These are phyloP conservation scores for Gossypium bickii DNA, from an alignment of 345 rosid genomes.

Conservation along the genomic window DNA sequence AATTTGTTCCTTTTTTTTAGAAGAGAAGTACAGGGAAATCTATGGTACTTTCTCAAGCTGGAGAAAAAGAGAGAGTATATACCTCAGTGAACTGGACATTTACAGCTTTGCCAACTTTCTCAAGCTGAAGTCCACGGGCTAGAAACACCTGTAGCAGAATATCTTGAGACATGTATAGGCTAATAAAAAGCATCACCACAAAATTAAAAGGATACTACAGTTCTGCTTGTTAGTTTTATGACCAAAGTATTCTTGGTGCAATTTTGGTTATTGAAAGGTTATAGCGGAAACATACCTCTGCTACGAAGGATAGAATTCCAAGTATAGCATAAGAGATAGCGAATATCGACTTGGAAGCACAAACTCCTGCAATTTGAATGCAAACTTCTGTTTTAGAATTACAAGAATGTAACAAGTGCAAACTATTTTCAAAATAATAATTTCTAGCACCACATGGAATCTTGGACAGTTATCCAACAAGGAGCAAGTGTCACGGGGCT, in stretches of 20 bases:
- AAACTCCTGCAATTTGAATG: conserved; percentile 45
- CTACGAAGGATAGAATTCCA: conserved; percentile 66
- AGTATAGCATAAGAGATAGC: conserved; percentile 47
- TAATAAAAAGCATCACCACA: background rate
- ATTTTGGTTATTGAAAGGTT: background rate
- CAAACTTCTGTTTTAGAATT: background rate
- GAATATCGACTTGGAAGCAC: conserved; percentile 59
- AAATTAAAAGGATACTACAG: background rate
- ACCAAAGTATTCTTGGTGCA: background rate
- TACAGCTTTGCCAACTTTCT: conserved; percentile 70
- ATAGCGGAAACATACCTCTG: conserved; percentile 46
- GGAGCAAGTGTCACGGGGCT: no score
- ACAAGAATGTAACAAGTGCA: background rate
- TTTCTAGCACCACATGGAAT: background rate
- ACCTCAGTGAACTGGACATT: conserved; percentile 74
- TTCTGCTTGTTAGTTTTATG: background rate
- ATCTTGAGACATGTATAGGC: conserved; percentile 10
- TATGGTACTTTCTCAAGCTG: no score
- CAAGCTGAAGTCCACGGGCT: conserved; percentile 89
- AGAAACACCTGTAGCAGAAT: conserved; percentile 46
- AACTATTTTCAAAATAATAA: background rate
- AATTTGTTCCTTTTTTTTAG: no score
- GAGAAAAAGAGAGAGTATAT: background rate
- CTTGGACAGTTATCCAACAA: background rate
- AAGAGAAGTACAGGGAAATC: no score